Percentiles rank a stretch among this genome's conserved stretches.
Conservation (phyloP, 352 stramenopile genomes). For the Plasmopara viticola region DNA sequence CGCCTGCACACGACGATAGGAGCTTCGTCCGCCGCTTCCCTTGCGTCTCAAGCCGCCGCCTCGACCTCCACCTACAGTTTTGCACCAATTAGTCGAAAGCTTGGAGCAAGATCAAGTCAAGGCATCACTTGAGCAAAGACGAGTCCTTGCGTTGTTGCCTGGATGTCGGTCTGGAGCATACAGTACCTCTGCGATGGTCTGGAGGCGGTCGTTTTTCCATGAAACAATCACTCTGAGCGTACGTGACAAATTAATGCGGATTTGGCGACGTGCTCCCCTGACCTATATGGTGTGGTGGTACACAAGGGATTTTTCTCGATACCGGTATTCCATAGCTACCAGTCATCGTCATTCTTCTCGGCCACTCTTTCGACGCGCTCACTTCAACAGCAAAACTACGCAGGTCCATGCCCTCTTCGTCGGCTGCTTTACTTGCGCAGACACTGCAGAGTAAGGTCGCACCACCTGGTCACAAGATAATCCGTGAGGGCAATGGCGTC, state of each 20-base stretch:
- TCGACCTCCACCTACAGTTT: constrained; percentile 28
- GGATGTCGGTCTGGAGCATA: not conserved
- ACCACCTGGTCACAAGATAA: constrained; percentile 76
- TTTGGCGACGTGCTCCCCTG: constrained; percentile 3
- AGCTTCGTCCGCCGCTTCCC: constrained; percentile 15
- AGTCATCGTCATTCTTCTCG: constrained; percentile 21
- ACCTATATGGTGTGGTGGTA: constrained; percentile 12
- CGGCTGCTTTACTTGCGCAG: constrained; percentile 48
- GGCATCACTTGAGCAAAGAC: constrained; percentile 1
- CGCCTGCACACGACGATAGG: constrained; percentile 41
- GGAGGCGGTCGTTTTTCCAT: constrained; percentile 26
- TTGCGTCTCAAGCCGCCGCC: constrained; percentile 20
- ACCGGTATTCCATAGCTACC: constrained; percentile 3
- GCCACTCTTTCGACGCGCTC: not conserved
- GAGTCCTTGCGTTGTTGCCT: constrained; percentile 1
- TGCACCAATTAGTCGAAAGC: constrained; percentile 3
- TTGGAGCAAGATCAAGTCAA: not conserved
- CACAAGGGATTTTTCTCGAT: not conserved
- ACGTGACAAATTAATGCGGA: not conserved
- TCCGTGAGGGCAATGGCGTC: constrained; percentile 84
- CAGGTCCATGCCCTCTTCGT: constrained; percentile 33
- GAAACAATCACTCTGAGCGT: constrained; percentile 13
- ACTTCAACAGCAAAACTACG: constrained; percentile 2
- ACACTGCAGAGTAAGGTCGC: constrained; percentile 55
- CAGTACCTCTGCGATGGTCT: constrained; percentile 25